Conservation (phyloP, 441 rosid species). For the Erodium texanum region DNA sequence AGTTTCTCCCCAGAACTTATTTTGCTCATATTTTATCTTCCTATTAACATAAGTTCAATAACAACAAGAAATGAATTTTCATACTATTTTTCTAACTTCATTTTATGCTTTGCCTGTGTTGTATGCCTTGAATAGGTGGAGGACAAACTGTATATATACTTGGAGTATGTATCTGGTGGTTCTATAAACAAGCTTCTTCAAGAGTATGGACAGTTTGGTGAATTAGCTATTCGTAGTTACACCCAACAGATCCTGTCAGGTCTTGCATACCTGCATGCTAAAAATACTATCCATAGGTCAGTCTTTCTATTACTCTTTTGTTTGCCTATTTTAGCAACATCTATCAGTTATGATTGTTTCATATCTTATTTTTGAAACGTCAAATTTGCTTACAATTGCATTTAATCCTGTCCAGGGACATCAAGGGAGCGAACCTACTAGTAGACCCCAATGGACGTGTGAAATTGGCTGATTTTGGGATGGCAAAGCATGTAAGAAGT, state of each 20-base stretch:
- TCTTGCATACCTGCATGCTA: slow-evolving; percentile 13
- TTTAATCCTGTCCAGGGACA: neutral
- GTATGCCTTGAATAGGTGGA: neutral
- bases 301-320: neutral
- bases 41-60: neutral
- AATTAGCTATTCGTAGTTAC: slow-evolving; percentile 11
- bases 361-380: neutral
- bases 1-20: neutral
- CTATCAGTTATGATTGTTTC: neutral
- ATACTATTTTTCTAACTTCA: neutral
- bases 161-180: slow-evolving; percentile 16
- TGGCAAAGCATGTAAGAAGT: slow-evolving; percentile 4
- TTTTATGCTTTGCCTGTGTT: neutral
- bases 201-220: slow-evolving; percentile 13
- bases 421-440: neutral
- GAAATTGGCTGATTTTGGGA: slow-evolving; percentile 5
- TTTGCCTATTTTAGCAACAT: neutral
- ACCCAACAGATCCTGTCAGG: slow-evolving; percentile 13
- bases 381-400: neutral
- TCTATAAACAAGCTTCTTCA: slow-evolving; percentile 12
- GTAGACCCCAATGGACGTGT: slow-evolving; percentile 4
- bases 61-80: neutral
- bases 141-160: slow-evolving; percentile 11
- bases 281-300: slow-evolving; percentile 9
- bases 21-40: neutral